These are phyloP conservation scores for Penicillium cataractarum DNA, from an alignment of 495 filamentous ascomycete species.

Conservation along the genomic window DNA sequence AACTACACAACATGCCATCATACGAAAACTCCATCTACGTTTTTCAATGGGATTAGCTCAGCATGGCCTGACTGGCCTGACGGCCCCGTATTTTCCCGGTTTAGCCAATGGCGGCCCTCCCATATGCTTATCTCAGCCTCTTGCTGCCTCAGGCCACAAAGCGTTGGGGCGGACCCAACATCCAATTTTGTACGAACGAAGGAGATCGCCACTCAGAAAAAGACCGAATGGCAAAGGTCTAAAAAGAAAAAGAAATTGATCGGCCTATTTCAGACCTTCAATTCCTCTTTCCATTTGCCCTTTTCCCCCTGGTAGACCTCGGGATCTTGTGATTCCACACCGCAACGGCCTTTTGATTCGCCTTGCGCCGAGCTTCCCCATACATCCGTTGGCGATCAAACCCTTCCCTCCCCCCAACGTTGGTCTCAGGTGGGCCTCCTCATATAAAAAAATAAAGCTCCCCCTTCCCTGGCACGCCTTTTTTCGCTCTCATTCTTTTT, in stretches of 20 bases:
- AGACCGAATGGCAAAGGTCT: neutral
- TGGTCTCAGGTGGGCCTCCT: constrained; percentile 34
- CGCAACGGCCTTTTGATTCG: constrained; percentile 21
- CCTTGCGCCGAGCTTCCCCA: constrained; percentile 25
- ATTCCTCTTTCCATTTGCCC: constrained; percentile 7
- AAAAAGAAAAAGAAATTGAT: constrained; percentile 7
- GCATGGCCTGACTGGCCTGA: constrained; percentile 1
- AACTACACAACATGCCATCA: neutral
- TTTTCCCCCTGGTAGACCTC: constrained; percentile 26
- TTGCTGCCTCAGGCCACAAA: constrained; percentile 27
- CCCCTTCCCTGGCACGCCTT: constrained; percentile 11
- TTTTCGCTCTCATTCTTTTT: constrained; percentile 7
- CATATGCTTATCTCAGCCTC: neutral
- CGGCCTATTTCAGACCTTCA: constrained; percentile 7
- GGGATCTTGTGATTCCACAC: constrained; percentile 41
- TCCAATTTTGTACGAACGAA: constrained; percentile 19
- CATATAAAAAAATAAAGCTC: constrained; percentile 33
- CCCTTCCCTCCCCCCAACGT: constrained; percentile 32
- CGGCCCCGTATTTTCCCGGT: constrained; percentile 2
- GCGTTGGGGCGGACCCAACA: constrained; percentile 43
- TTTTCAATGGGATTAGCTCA: neutral
- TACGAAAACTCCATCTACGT: no score
- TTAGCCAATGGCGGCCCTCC: neutral
- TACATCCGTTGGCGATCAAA: constrained; percentile 30
- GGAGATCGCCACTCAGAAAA: constrained; percentile 25